Percentiles rank a stretch among this genome's conserved stretches.
Evolutionary conservation across 768 basidiomycete species (phyloP).

Genomic region (Polyporus arcularius): DNA sequence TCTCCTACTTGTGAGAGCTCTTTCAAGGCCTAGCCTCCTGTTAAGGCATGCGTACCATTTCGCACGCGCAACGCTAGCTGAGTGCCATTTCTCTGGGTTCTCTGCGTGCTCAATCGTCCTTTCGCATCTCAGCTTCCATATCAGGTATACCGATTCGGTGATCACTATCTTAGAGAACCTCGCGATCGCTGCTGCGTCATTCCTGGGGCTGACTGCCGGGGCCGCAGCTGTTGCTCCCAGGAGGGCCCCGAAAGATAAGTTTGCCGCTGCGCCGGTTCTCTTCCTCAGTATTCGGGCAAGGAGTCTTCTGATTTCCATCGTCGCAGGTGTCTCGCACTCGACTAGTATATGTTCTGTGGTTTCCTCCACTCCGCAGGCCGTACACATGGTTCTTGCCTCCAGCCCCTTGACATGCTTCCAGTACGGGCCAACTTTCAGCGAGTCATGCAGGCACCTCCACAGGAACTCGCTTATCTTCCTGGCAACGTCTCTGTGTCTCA

Average conservation of each 20-base stretch:
- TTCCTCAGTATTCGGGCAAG: not conserved
- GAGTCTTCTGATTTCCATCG: conserved; percentile 12
- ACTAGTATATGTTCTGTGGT: conserved; percentile 25
- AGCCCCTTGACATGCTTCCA: conserved; percentile 18
- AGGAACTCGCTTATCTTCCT: conserved; percentile 2
- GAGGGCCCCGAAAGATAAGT: conserved; percentile 1
- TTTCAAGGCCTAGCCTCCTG: not conserved
- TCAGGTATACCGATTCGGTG: conserved; percentile 6
- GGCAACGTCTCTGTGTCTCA: not conserved
- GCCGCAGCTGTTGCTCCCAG: not conserved
- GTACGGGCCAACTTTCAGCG: conserved; percentile 9
- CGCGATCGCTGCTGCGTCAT: not conserved
- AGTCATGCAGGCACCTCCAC: conserved; percentile 13
- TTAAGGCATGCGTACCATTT: not conserved
- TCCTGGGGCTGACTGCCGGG: not conserved
- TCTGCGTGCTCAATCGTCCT: not conserved
- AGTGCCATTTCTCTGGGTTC: not conserved
- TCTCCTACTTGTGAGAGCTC: not conserved
- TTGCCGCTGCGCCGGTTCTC: not conserved
- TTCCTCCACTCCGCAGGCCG: conserved; percentile 17
- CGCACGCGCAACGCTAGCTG: not conserved
- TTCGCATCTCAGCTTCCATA: conserved; percentile 20
- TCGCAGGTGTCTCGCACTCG: conserved; percentile 9
- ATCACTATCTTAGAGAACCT: conserved; percentile 7
- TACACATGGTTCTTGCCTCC: conserved; percentile 12